These are phyloP conservation scores for Paraconiothyrium sp. DNA, from an alignment of 2,329 filamentous ascomycete species.

Conservation along the genomic window DNA sequence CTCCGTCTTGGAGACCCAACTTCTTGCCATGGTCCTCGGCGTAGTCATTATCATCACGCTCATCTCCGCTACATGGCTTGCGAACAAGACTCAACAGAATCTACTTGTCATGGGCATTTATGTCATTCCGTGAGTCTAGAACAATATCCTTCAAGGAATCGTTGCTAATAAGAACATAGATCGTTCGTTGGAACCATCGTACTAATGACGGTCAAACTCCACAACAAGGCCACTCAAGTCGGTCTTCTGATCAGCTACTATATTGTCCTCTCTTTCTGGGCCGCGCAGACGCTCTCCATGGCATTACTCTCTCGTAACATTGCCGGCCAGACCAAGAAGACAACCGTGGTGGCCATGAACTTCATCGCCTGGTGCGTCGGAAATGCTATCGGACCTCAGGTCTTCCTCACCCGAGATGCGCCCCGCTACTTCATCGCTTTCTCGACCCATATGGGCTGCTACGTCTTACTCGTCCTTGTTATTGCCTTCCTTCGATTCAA, in stretches of 20 bases:
- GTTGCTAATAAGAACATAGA: constrained; percentile 48
- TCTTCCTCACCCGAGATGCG: constrained; percentile 59
- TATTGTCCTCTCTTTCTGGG: constrained; percentile 81
- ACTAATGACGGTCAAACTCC: constrained; percentile 72
- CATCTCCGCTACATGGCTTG: constrained; percentile 71
- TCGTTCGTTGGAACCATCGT: constrained; percentile 77
- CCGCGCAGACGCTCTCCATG: constrained; percentile 72
- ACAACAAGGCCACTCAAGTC: constrained; percentile 66
- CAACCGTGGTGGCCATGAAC: constrained; percentile 72
- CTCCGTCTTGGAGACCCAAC: constrained; percentile 71
- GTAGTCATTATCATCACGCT: constrained; percentile 77
- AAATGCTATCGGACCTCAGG: constrained; percentile 68
- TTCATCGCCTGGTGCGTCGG: constrained; percentile 76
- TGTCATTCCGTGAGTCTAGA: constrained; percentile 67
- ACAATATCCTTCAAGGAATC: constrained; percentile 5
- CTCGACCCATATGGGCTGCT: constrained; percentile 74
- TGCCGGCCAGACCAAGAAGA: constrained; percentile 78
- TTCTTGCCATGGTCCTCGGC: constrained; percentile 79
- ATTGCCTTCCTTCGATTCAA: constrained; percentile 68
- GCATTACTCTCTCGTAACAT: constrained; percentile 75
- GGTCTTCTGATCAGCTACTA: constrained; percentile 79
- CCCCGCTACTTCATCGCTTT: constrained; percentile 77
- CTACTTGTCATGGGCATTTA: constrained; percentile 72
- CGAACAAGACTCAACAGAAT: constrained; percentile 75
- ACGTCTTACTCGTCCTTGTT: constrained; percentile 66